Conservation (phyloP, 495 filamentous ascomycete species). For the Trichoderma virens region DNA sequence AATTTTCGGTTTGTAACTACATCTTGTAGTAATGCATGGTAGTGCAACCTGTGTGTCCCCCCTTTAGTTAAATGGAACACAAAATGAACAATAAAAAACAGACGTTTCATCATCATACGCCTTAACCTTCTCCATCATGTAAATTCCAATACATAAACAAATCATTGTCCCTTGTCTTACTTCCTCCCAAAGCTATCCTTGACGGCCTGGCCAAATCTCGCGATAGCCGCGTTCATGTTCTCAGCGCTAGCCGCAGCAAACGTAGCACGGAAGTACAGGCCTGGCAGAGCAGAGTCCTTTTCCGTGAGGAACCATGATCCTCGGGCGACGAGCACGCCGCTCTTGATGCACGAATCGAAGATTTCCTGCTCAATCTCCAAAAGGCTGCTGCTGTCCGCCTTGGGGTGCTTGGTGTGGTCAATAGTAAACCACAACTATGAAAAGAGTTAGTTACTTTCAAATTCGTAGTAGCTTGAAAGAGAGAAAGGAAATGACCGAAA, state of each 20-base stretch:
- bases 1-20: not conserved
- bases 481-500: constrained; percentile 20
- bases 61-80: too few relatives aligned
- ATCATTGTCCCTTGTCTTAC: too few relatives aligned
- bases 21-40: not conserved
- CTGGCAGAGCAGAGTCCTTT: constrained; percentile 31
- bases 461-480: not conserved
- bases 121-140: too few relatives aligned
- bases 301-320: constrained; percentile 85
- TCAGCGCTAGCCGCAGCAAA: constrained; percentile 72
- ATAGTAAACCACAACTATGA: constrained; percentile 75
- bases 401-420: constrained; percentile 66
- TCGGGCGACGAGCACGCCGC: constrained; percentile 65
- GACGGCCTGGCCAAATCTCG: constrained; percentile 64
- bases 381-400: constrained; percentile 46
- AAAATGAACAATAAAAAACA: too few relatives aligned
- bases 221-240: constrained; percentile 71
- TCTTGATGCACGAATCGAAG: constrained; percentile 61
- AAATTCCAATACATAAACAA: too few relatives aligned
- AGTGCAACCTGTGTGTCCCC: too few relatives aligned
- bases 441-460: not conserved
- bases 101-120: too few relatives aligned
- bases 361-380: constrained; percentile 76
- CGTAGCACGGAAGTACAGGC: constrained; percentile 80
- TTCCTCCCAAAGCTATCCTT: constrained; percentile 49